phyloP scores from a whole-genome alignment of 306 rosid genomes.

The Fragaria nilgerrensis region DNA sequence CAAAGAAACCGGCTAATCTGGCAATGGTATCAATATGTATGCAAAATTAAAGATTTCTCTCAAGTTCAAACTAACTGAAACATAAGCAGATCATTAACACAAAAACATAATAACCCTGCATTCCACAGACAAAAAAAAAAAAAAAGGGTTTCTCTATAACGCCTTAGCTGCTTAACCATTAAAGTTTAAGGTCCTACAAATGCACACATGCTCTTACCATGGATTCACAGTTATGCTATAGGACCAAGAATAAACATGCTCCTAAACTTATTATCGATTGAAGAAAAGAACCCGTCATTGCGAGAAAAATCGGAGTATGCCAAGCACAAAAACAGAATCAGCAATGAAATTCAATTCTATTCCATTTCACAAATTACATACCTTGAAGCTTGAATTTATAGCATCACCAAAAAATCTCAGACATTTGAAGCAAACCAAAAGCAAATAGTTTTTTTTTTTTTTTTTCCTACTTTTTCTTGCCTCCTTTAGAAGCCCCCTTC shows the following conservation, averaged over 20 bases:
- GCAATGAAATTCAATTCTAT: constrained; percentile 12
- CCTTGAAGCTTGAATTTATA: constrained; percentile 2
- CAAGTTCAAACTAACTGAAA: not conserved
- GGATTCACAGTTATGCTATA: not conserved
- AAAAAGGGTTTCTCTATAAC: not conserved
- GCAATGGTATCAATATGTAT: not conserved
- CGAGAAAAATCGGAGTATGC: not conserved
- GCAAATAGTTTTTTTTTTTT: not conserved
- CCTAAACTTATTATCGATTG: not conserved
- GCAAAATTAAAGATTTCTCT: not conserved
- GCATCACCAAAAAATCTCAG: not conserved
- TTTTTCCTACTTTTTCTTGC: constrained; percentile 74
- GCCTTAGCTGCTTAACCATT: not conserved
- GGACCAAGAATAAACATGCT: not conserved
- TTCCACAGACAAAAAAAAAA: not conserved
- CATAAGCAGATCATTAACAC: not conserved
- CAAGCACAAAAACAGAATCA: not conserved
- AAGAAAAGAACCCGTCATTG: not conserved
- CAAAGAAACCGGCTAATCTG: not conserved
- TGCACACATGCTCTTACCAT: not conserved
- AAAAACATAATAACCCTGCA: not conserved
- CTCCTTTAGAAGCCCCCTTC: constrained; percentile 54
- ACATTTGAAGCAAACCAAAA: not conserved
- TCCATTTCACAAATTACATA: not conserved
- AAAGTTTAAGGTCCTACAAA: not conserved